These are phyloP conservation scores for Dothidotthia symphoricarpi DNA, from an alignment of 2,329 filamentous ascomycete species.

Conservation along the genomic window DNA sequence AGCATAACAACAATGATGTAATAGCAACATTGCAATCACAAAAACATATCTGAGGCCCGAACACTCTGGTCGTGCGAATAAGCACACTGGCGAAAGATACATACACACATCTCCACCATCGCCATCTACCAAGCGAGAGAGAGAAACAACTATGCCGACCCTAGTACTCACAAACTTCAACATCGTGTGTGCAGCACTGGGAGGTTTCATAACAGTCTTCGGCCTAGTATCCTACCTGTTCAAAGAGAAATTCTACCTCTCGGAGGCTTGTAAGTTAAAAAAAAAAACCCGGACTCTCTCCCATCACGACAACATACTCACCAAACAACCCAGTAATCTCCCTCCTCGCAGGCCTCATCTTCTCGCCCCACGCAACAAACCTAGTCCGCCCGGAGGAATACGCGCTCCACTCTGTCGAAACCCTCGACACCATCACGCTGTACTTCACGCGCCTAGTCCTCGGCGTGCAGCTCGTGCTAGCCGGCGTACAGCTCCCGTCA, in stretches of 20 bases:
- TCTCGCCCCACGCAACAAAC: slow-evolving; percentile 75
- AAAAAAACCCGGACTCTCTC: neutral
- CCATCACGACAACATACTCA: slow-evolving; percentile 5
- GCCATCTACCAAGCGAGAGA: neutral
- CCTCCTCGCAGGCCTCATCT: slow-evolving; percentile 71
- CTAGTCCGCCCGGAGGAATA: slow-evolving; percentile 73
- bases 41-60: too few species aligned
- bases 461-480: slow-evolving; percentile 84
- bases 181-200: slow-evolving; percentile 74
- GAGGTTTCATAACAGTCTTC: slow-evolving; percentile 87
- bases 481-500: slow-evolving; percentile 82
- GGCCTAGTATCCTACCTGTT: slow-evolving; percentile 84
- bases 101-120: neutral
- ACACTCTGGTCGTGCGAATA: neutral
- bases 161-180: slow-evolving; percentile 75
- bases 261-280: slow-evolving; percentile 71
- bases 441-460: slow-evolving; percentile 85
- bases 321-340: slow-evolving; percentile 66
- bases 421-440: slow-evolving; percentile 71
- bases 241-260: slow-evolving; percentile 88
- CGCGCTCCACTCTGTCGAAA: slow-evolving; percentile 56
- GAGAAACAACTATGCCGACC: slow-evolving; percentile 53
- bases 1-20: too few species aligned
- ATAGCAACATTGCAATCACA: too few species aligned
- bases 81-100: neutral